Percentiles rank a stretch among this genome's conserved stretches.
Evolutionary conservation across 139 green algal species (phyloP).

Genomic region (Chlamydomonas schloesseri): DNA sequence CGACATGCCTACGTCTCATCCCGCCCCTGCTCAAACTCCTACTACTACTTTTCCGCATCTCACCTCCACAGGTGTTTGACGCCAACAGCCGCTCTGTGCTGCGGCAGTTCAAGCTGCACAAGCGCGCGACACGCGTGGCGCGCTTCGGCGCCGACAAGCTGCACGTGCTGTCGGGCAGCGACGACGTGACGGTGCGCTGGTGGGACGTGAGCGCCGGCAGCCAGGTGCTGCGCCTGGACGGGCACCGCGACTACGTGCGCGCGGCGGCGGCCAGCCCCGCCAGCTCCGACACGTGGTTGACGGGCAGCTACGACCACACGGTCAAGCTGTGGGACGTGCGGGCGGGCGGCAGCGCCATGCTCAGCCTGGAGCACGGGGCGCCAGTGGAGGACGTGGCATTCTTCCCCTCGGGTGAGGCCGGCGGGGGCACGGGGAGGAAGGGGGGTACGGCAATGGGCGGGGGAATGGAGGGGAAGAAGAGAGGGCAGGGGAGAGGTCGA

Average conservation of each 20-base stretch:
- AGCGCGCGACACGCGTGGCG: slow-evolving; percentile 75
- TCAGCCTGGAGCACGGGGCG: slow-evolving; percentile 82
- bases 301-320: slow-evolving; percentile 88
- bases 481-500: neutral
- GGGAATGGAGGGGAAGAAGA: neutral
- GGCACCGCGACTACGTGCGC: slow-evolving; percentile 93
- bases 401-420: slow-evolving; percentile 76
- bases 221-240: slow-evolving; percentile 73
- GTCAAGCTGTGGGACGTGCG: slow-evolving; percentile 91
- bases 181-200: slow-evolving; percentile 86
- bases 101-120: slow-evolving; percentile 90
- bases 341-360: neutral
- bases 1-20: too few relatives aligned
- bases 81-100: slow-evolving; percentile 79
- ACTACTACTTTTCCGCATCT: too few relatives aligned
- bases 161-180: slow-evolving; percentile 87
- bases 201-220: slow-evolving; percentile 65
- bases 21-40: too few relatives aligned
- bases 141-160: slow-evolving; percentile 75
- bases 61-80: slow-evolving; percentile 86
- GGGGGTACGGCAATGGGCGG: neutral
- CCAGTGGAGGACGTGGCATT: slow-evolving; percentile 88
- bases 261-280: slow-evolving; percentile 65
- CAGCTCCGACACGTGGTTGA: slow-evolving; percentile 77
- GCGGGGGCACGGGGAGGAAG: too few relatives aligned